phyloP scores from a whole-genome alignment of 805 yeast species.

The Spathaspora girioi region DNA sequence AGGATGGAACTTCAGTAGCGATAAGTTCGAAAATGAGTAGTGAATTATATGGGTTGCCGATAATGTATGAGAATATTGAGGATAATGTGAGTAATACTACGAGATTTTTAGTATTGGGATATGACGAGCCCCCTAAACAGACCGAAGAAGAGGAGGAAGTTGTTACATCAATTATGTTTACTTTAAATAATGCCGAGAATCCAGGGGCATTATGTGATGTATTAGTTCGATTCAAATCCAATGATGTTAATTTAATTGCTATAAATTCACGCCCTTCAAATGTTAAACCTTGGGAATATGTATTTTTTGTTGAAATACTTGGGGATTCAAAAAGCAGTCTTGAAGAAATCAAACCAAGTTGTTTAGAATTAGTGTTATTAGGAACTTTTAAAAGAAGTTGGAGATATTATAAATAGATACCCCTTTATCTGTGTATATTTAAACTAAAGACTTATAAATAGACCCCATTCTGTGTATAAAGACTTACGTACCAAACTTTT shows the following conservation, averaged over 20 bases:
- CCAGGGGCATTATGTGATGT: slow-evolving; percentile 76
- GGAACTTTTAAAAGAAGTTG: slow-evolving; percentile 54
- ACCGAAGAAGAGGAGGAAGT: slow-evolving; percentile 2
- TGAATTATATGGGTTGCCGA: slow-evolving; percentile 51
- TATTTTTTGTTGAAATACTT: slow-evolving; percentile 73
- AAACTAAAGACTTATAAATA: neutral
- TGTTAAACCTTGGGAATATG: slow-evolving; percentile 70
- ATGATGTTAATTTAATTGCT: slow-evolving; percentile 61
- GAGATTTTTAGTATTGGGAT: slow-evolving; percentile 69
- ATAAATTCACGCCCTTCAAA: slow-evolving; percentile 78
- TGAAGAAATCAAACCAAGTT: slow-evolving; percentile 37
- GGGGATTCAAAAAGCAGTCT: slow-evolving; percentile 35
- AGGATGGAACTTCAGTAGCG: slow-evolving; percentile 50
- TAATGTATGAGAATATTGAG: slow-evolving; percentile 57
- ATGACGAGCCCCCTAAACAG: slow-evolving; percentile 12
- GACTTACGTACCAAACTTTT: slow-evolving; percentile 61
- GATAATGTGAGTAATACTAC: slow-evolving; percentile 79
- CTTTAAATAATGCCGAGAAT: slow-evolving; percentile 50
- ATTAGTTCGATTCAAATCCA: slow-evolving; percentile 50
- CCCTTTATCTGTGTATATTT: neutral
- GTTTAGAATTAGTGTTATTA: slow-evolving; percentile 51
- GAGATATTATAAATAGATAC: slow-evolving; percentile 26
- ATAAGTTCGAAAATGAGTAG: slow-evolving; percentile 73
- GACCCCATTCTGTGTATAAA: neutral
- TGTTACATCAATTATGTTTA: slow-evolving; percentile 61